Percentiles rank a stretch among this genome's conserved stretches.
phyloP scores from a whole-genome alignment of 768 basidiomycete genomes.

The Hemileccinum impolitum region DNA sequence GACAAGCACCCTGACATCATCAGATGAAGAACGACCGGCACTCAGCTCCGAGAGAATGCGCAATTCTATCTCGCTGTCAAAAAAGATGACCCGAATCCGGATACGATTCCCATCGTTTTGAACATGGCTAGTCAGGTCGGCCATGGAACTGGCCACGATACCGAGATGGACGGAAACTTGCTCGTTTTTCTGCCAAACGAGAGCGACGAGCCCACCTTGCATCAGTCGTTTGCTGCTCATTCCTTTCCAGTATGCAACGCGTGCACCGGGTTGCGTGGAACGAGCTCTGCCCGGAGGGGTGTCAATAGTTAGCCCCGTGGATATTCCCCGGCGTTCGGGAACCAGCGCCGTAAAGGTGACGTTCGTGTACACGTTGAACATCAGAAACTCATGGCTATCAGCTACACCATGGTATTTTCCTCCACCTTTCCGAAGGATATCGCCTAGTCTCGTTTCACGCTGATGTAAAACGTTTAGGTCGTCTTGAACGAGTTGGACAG shows the following conservation, averaged over 20 bases:
- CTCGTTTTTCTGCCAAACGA: conserved; percentile 43
- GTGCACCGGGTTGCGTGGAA: conserved; percentile 32
- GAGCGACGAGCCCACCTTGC: conserved; percentile 60
- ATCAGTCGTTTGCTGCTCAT: conserved; percentile 56
- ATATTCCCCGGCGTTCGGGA: conserved; percentile 52
- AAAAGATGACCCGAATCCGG: conserved; percentile 54
- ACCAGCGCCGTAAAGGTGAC: conserved; percentile 44
- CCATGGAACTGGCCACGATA: conserved; percentile 39
- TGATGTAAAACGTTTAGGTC: conserved; percentile 34
- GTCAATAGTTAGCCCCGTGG: conserved; percentile 44
- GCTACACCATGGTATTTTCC: conserved; percentile 53
- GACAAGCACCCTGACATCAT: conserved; percentile 40
- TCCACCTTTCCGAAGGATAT: conserved; percentile 49
- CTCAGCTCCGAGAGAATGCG: conserved; percentile 39
- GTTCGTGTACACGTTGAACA: conserved; percentile 64
- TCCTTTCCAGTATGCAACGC: conserved; percentile 60
- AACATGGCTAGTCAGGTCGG: conserved; percentile 47
- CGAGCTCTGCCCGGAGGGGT: conserved; percentile 58
- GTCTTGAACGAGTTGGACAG: conserved; percentile 46
- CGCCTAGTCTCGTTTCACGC: conserved; percentile 38
- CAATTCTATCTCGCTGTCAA: conserved; percentile 56
- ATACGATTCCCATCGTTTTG: conserved; percentile 34
- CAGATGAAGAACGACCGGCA: conserved; percentile 23
- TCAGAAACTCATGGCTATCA: conserved; percentile 43
- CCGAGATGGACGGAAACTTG: conserved; percentile 52